Base-by-base conservation (phyloP, 1,284 basidiomycete genomes). In the Ceratobasidium sp. region DNA sequence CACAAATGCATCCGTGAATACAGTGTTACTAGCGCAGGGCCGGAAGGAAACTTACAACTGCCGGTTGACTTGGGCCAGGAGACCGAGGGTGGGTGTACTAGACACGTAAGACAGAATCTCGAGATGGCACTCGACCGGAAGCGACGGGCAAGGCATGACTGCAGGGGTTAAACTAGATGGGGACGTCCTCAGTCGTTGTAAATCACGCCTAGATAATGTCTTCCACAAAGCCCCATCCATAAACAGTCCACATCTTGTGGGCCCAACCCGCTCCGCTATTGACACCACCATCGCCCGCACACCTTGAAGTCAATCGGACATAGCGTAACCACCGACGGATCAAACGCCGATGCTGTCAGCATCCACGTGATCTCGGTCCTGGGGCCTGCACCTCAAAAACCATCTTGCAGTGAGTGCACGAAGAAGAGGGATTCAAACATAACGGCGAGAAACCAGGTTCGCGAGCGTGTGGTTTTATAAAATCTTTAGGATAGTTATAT, bases 161-260 rank as follows among this genome's bases (percentile, higher is more conserved):
- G 40, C 35, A 35, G 34, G 34, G 52, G 17, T 54, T 3, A 35
- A 17, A 54, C 27, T 54, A 15, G 31, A 34, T 35, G 52, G 25
- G 25, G 52, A 35, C 34, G 52, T 31, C 17, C 42, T 32, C 25
- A 35, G 31, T 29, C 32, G 31, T 38, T 43, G n/a, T n/a, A n/a
- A n/a, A n/a, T n/a, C 64, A 38, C 42, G 52, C 22, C 38, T 54
- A 25, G 52, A 55, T 47, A 55, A 34, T 55, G 35, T 50, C 40
- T 31, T n/a, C 27, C 40, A 55, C 62, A 67, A 67, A 54, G 64
- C 50, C 64, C 40, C 52, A 20, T 55, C 50, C 40, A 42, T 38
- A 52, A 35, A 52, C 40, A 52, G 38, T 6, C 45, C n/a, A 5
- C 52, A 22, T 20, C 43, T 47, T 47, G n/a, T 31, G 40, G 20